A percentile compares a stretch with the other conserved stretches of the same genome.
Evolutionary conservation across 352 stramenopile species (phyloP).

Genomic region (Globisporangium uncinulatum): DNA sequence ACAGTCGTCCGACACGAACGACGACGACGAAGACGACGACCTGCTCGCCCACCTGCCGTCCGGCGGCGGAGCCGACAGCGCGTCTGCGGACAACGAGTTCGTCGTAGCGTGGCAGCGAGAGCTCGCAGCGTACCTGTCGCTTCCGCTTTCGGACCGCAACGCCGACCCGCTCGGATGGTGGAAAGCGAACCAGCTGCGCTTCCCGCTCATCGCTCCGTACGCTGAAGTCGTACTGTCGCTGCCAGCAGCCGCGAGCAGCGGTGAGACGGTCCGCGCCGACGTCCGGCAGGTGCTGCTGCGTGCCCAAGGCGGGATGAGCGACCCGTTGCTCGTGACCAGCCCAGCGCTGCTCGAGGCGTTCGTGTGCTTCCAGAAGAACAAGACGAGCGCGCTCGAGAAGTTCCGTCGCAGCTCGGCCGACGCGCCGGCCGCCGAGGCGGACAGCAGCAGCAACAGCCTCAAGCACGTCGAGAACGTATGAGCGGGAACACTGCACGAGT

Average conservation of each 20-base stretch:
- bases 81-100: slow-evolving; percentile 40
- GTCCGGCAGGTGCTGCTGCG: slow-evolving; percentile 52
- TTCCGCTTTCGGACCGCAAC: slow-evolving; percentile 69
- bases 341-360: slow-evolving; percentile 63
- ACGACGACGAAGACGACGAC: slow-evolving; percentile 73
- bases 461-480: slow-evolving; percentile 75
- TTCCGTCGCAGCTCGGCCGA: slow-evolving; percentile 42
- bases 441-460: slow-evolving; percentile 33
- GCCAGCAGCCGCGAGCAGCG: slow-evolving; percentile 54
- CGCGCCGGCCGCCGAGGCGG: slow-evolving; percentile 22
- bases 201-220: slow-evolving; percentile 69
- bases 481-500: background rate
- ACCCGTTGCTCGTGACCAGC: slow-evolving; percentile 39
- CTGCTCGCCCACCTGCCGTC: slow-evolving; percentile 63
- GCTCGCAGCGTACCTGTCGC: slow-evolving; percentile 60
- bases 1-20: slow-evolving; percentile 9
- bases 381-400: slow-evolving; percentile 66
- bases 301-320: slow-evolving; percentile 35
- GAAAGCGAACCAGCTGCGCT: slow-evolving; percentile 74
- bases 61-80: slow-evolving; percentile 33
- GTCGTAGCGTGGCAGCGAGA: slow-evolving; percentile 72
- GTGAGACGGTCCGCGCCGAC: slow-evolving; percentile 40
- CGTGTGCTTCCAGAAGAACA: slow-evolving; percentile 82
- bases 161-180: slow-evolving; percentile 70
- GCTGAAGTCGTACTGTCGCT: slow-evolving; percentile 72